phyloP scores from a whole-genome alignment of 75 land plant species.

The Pinus taeda region DNA sequence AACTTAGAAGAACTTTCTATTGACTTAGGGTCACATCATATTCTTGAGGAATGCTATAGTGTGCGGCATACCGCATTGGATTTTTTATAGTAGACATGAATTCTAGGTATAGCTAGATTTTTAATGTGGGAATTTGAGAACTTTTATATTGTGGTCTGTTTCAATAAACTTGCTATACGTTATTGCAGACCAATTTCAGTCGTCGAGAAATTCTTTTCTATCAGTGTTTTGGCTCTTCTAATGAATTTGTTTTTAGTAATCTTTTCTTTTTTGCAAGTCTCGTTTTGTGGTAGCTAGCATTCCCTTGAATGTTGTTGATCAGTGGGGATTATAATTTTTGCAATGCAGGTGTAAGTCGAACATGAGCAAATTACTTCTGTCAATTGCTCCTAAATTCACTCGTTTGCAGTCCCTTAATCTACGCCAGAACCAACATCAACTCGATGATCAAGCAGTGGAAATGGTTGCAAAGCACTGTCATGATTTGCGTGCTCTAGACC shows the following conservation, averaged over 20 bases:
- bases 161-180: too few relatives aligned
- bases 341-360: conserved; percentile 71
- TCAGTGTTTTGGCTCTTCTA: too few relatives aligned
- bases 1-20: too few relatives aligned
- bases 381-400: conserved; percentile 74
- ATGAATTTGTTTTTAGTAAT: not conserved
- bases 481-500: conserved; percentile 73
- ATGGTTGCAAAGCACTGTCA: conserved; percentile 72
- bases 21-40: too few relatives aligned
- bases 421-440: conserved; percentile 66
- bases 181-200: too few relatives aligned
- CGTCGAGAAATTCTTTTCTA: too few relatives aligned
- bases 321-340: not conserved
- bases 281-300: too few relatives aligned
- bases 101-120: not conserved
- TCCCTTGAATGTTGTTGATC: too few relatives aligned
- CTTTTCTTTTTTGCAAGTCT: not conserved
- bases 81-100: conserved; percentile 42
- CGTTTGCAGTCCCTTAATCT: conserved; percentile 59
- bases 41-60: too few relatives aligned
- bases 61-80: too few relatives aligned
- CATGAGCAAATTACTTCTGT: conserved; percentile 85
- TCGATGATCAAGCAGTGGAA: conserved; percentile 73
- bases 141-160: too few relatives aligned
- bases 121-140: too few relatives aligned